Evolutionary conservation across 2,329 filamentous ascomycete genomes (phyloP).

Genomic region (Claviceps digitariae): DNA sequence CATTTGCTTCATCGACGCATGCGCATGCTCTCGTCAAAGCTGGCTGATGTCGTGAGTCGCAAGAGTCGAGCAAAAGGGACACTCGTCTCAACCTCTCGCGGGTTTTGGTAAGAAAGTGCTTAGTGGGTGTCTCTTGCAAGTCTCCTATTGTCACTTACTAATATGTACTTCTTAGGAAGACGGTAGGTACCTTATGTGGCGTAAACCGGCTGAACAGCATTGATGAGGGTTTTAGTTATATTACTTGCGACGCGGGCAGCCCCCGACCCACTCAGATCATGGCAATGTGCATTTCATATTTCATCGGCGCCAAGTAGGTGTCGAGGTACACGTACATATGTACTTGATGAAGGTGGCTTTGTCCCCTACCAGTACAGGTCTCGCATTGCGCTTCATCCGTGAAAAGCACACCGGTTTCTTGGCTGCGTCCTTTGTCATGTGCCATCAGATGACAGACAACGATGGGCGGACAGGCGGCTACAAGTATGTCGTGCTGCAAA

Average conservation of each 20-base stretch:
- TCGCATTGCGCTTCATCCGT: background rate
- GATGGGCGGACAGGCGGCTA: background rate
- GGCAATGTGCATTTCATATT: background rate
- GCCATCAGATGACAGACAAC: background rate
- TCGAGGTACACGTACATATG: too few species aligned
- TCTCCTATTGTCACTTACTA: too few species aligned
- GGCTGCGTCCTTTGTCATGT: background rate
- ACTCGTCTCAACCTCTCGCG: too few species aligned
- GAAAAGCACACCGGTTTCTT: background rate
- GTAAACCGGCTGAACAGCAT: background rate
- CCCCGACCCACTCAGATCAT: background rate
- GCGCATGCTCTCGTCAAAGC: too few species aligned
- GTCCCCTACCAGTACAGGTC: background rate
- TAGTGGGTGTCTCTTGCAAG: too few species aligned
- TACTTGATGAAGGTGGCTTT: too few species aligned
- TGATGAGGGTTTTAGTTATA: background rate
- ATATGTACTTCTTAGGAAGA: too few species aligned
- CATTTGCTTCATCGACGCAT: too few species aligned
- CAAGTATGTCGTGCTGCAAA: background rate
- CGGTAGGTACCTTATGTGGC: too few species aligned
- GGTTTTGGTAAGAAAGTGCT: too few species aligned
- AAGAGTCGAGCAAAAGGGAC: too few species aligned
- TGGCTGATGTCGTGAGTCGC: too few species aligned
- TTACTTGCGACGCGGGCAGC: background rate
- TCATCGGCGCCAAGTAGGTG: background rate